Base-by-base conservation (phyloP, 2,329 filamentous ascomycete genomes). In the Helicocarpus griseus region DNA sequence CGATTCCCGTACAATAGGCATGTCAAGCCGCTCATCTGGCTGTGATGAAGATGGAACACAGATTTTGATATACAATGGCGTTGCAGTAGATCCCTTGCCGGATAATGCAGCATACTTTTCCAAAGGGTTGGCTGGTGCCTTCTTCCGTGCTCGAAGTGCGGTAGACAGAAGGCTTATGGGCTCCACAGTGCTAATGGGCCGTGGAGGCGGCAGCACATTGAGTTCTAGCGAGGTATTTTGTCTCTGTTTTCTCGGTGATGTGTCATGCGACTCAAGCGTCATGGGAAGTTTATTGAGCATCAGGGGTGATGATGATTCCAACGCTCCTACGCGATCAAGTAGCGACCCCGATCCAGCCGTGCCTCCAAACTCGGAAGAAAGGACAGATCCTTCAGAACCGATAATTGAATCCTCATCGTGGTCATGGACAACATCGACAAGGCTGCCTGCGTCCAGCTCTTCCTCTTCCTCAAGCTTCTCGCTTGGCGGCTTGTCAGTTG, bases 31-130 rank as follows among this genome's bases (percentile, higher is more conserved):
- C 44, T 79, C 75, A 2, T 76, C 73, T 0, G 79, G 70, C 24
- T 77, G 73, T 2, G 73, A 69, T 1, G 80, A 81, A 57, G 79
- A 82, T 0, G 81, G 80, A 14, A 75, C 73, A 59, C 81, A 83
- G 14, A 85, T 76, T 60, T 80, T 82, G 63, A 85, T 76, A 64
- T 81, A 82, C 9, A 85, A 65, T 2, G 80, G 78, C 53, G 77
- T 79, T 4, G 71, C 40, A 9, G 54, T 73, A 53, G 80, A 76
- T n/a, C 78, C 80, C 57, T 79, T 79, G 9, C 79, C 81, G 53
- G 77, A 81, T 19, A 83, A 70, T 5, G 74, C 71, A 3, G 78
- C 80, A 60, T 81, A 85, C 33, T 73, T 73, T 58, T 83, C 79
- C 17, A 83, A 70, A 1, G 81, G 80, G 59, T 82, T 81, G n/a